These are phyloP conservation scores for Malassezia furfur DNA, from an alignment of 1,284 basidiomycete genomes.

Conservation along the genomic window DNA sequence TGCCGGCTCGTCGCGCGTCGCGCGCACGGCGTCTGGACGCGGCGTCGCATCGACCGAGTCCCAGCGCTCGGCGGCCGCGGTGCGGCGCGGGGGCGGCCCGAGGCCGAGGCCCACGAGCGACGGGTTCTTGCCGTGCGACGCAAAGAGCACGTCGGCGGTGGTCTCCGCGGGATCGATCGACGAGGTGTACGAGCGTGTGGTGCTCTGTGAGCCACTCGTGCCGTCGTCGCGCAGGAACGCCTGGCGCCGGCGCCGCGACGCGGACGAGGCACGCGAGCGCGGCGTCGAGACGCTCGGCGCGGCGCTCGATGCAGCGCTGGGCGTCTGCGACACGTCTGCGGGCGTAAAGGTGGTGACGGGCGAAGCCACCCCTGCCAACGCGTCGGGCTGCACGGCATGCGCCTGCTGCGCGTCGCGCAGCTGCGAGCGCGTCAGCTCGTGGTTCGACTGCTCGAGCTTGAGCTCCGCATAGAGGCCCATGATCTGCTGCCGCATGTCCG, in stretches of 20 bases:
- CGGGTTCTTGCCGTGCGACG: neutral
- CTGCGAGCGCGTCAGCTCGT: conserved; percentile 25
- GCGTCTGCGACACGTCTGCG: neutral
- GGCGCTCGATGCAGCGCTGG: neutral
- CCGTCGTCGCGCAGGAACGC: neutral
- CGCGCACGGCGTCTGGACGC: neutral
- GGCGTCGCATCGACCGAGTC: neutral
- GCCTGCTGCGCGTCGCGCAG: conserved; percentile 2
- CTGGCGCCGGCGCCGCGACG: neutral
- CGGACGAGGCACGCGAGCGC: neutral
- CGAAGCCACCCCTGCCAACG: too few relatives aligned
- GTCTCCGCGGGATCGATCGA: neutral
- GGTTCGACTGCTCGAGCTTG: conserved; percentile 40
- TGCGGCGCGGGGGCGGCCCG: neutral
- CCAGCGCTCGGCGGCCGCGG: neutral
- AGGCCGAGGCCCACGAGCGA: conserved; percentile 9
- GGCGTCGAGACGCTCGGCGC: neutral
- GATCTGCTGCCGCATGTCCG: conserved; percentile 47
- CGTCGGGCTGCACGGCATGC: neutral
- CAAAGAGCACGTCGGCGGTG: conserved; percentile 10
- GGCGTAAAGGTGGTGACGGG: neutral
- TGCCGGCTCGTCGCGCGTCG: neutral
- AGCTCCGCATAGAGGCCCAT: conserved; percentile 42
- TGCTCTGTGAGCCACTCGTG: neutral
- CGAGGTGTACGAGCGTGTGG: neutral